Base-by-base conservation (phyloP, 75 land plant genomes). In the Adiantum capillusveneris region DNA sequence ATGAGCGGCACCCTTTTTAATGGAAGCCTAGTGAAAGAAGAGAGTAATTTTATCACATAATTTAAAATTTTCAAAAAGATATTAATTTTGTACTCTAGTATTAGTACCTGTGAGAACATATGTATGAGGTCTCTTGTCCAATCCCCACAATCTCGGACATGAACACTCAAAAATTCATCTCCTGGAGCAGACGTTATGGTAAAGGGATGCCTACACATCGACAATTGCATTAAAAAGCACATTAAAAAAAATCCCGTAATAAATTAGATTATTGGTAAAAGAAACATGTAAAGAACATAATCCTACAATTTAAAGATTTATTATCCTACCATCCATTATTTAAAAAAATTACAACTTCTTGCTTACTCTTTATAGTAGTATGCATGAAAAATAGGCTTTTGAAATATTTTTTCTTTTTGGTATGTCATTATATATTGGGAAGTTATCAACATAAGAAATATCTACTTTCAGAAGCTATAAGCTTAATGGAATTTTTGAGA, bases 141-240 rank as follows among this genome's bases (percentile, higher is more conserved):
- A 37, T 65, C 66, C 0, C 58, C 58, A 1, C 14, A 37, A 20
- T 28, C 39, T 14, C 58, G 66, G 24, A 65, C 51, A 37, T 65
- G 66, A 37, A 53, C 66, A 53, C 66, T 65, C 54, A 65, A 31
- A 22, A 53, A 65, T 13, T 65, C 66, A 53, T 65, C 66, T 54
- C 66, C 58, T 17, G 66, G 66, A 34, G 58, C 66, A 6, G 58
- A 65, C 31, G 66, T 65, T 0, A 65, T 65, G 43, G 66, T 44
- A 42, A 63, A 63, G 2, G 65, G 65, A 63, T 63, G 65, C 57
- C 57, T 63, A 19, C 18, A 27, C 25, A 24, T 9, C 1, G 1
- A n/a, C n/a, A n/a, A n/a, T n/a, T n/a, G n/a, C n/a, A n/a, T n/a
- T n/a, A 11, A 19, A 64, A 20, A 25, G 14, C 25, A 29, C 50